Conservation (phyloP, 2,329 filamentous ascomycete genomes). For the Fusarium graminum region DNA sequence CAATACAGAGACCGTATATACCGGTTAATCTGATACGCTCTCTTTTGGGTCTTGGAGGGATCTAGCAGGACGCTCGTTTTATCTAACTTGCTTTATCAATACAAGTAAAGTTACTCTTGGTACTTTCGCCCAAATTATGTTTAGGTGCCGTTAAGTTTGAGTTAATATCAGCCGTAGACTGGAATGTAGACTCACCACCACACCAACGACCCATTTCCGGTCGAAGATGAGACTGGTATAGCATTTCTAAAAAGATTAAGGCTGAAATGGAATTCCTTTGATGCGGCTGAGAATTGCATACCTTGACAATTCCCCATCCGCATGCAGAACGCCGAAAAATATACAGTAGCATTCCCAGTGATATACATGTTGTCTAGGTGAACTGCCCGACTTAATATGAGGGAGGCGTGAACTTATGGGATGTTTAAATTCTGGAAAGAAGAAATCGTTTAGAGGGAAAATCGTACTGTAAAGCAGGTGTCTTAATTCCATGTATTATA, state of each 20-base stretch:
- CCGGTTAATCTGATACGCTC: conserved; percentile 23
- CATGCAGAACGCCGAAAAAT: neutral
- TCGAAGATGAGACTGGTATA: neutral
- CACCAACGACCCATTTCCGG: conserved; percentile 8
- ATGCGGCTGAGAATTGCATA: neutral
- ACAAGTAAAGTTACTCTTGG: conserved; percentile 13
- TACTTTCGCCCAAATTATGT: neutral
- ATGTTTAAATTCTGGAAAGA: neutral
- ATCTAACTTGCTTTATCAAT: conserved; percentile 13
- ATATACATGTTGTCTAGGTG: neutral
- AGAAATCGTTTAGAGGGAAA: accelerated
- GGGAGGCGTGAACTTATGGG: neutral
- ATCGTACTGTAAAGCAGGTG: neutral
- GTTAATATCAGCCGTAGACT: neutral
- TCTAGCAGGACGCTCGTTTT: conserved; percentile 28
- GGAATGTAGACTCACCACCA: conserved; percentile 7
- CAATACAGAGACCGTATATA: conserved; percentile 8
- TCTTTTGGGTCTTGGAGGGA: conserved; percentile 24
- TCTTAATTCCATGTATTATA: neutral
- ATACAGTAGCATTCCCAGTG: neutral
- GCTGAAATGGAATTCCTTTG: neutral
- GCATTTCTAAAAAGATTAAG: neutral
- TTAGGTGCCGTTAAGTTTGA: neutral
- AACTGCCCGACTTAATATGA: neutral
- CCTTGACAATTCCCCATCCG: neutral